Percentiles rank a stretch among this genome's conserved stretches.
Conservation (phyloP, 2,329 filamentous ascomycete species). For the Alternaria longipes region DNA sequence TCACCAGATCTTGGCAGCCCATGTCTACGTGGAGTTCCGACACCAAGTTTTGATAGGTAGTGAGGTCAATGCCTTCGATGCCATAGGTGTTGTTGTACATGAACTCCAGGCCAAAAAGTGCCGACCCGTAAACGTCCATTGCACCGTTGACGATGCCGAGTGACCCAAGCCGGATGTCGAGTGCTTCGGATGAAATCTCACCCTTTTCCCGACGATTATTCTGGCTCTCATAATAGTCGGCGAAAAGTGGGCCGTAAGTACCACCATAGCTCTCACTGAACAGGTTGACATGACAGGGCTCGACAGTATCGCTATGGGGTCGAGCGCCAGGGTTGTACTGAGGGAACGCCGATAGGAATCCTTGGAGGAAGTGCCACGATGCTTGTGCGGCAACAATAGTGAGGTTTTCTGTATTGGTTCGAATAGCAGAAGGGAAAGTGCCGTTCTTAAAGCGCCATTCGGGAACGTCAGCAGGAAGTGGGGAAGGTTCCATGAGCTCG, state of each 20-base stretch:
- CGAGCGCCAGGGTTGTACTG: conserved; percentile 63
- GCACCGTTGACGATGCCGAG: conserved; percentile 77
- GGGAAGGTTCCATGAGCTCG: conserved; percentile 36
- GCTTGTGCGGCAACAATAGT: conserved; percentile 66
- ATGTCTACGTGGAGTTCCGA: conserved; percentile 57
- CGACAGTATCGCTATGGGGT: conserved; percentile 46
- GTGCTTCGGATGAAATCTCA: conserved; percentile 59
- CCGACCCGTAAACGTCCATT: conserved; percentile 71
- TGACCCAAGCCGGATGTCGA: conserved; percentile 68
- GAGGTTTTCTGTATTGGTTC: conserved; percentile 62
- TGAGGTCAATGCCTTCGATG: conserved; percentile 64
- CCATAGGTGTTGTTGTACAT: conserved; percentile 73
- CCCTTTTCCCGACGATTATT: conserved; percentile 66
- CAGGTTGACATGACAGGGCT: conserved; percentile 67
- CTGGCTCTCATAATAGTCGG: conserved; percentile 66
- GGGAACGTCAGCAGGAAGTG: conserved; percentile 39
- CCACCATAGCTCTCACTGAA: conserved; percentile 77
- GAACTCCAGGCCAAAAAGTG: conserved; percentile 65
- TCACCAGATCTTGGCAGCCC: conserved; percentile 62
- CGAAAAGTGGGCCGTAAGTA: conserved; percentile 73
- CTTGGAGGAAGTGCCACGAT: conserved; percentile 72
- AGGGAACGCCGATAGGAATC: conserved; percentile 67
- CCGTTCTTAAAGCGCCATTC: conserved; percentile 65
- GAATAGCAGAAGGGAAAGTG: conserved; percentile 68
- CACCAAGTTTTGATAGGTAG: conserved; percentile 58